Evolutionary conservation across 768 basidiomycete species (phyloP), one percentile per base, ranked within the genome.

Genomic region (Mycena polygramma): DNA sequence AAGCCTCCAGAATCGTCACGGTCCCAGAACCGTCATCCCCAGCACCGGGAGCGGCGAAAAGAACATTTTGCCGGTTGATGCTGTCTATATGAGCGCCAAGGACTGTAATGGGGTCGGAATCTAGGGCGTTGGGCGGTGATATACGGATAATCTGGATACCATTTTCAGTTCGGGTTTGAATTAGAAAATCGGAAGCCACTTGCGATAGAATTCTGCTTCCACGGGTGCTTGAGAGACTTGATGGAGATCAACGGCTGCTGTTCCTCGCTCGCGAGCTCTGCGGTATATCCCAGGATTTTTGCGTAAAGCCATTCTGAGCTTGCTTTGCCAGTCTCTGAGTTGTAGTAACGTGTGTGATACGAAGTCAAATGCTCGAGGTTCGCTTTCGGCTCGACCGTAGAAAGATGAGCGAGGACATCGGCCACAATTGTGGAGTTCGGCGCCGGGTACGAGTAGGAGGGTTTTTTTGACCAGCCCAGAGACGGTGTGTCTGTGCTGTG

Each of bases 331-430:
- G 59, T 60, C 7, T 74, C 68, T 3, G 70, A 63, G 37, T 66
- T 36, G 71, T 88, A 89, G 70, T 87, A 81, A 57, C 89, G 82
- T 0, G 86, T 90, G 22, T 78, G 73, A 77, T 86, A 90, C 66
- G 84, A 84, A 2, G 86, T 81, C 71, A 90, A 87, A 65, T 80
- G 81, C 60, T 81, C 75, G 0, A 90, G 79, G 59, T 87, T 83
- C 53, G 79, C 81, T 71, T 76, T 79, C 17, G 86, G 85, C 22
- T 86, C 88, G 0, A 80, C 80, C 9, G 63, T 66, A 6, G 67
- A 54, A 19, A 72, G 68, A 15, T 57, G 19, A 9, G 68, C n/a
- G 11, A 72, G 20, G 19, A 74, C 48, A 2, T n/a, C 37, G 5
- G 63, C 19, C 1, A 74, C 73, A n/a, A 71, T 49, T 1, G 70